phyloP scores from a whole-genome alignment of 75 land plant genomes.

The Pinus tabuliformis region DNA sequence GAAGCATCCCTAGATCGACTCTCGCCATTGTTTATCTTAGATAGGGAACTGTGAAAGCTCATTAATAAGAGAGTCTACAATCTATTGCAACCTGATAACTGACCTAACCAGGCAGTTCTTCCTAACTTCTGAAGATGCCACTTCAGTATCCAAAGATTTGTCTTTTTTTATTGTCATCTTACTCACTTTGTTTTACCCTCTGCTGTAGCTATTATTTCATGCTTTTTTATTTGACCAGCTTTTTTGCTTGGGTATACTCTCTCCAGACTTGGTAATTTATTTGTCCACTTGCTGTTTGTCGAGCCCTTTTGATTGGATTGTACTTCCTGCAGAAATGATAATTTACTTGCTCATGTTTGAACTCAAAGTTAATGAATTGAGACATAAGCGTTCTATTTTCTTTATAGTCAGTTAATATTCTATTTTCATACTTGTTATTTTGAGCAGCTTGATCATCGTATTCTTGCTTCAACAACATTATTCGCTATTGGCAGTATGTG shows the following conservation, averaged over 20 bases:
- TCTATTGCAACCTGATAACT: too few relatives aligned
- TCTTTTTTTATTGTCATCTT: background rate
- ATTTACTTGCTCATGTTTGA: background rate
- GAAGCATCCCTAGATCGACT: too few relatives aligned
- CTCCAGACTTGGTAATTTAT: background rate
- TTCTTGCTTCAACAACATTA: conserved; percentile 78
- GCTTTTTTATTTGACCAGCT: background rate
- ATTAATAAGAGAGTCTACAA: too few relatives aligned
- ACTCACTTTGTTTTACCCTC: background rate
- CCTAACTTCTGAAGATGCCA: too few relatives aligned
- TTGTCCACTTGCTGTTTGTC: background rate
- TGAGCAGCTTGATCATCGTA: conserved; percentile 87
- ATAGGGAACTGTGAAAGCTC: too few relatives aligned
- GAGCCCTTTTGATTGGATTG: background rate
- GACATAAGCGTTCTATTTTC: background rate
- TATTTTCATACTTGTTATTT: background rate
- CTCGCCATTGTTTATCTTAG: too few relatives aligned
- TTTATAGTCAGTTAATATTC: background rate
- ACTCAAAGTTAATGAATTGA: background rate
- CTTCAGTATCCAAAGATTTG: too few relatives aligned
- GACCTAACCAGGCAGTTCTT: too few relatives aligned
- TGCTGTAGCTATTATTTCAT: background rate
- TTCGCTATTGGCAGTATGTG: conserved; percentile 64
- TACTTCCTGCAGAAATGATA: background rate
- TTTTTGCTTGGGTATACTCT: background rate